A percentile compares a stretch with the other conserved stretches of the same genome.
These are phyloP conservation scores for Aspergillus ruber DNA, from an alignment of 2,329 filamentous ascomycete species.

Conservation along the genomic window DNA sequence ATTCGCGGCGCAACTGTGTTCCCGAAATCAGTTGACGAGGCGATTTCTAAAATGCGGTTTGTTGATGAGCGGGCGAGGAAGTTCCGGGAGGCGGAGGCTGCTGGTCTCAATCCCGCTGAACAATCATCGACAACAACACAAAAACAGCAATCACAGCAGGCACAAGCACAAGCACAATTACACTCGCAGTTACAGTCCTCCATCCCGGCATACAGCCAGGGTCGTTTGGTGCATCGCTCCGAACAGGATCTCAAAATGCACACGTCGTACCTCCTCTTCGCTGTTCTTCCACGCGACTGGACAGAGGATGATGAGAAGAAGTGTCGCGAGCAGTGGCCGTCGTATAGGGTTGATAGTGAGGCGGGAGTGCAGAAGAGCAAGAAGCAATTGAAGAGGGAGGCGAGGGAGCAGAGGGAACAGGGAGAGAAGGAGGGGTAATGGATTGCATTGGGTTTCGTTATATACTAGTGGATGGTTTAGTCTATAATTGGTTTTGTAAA, in stretches of 20 bases:
- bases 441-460: not conserved
- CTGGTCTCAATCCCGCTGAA: conserved; percentile 4
- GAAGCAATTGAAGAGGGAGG: conserved; percentile 32
- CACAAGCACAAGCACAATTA: conserved; percentile 21
- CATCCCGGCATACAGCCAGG: conserved; percentile 62
- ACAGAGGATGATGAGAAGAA: conserved; percentile 69
- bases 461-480: not conserved
- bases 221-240: conserved; percentile 69
- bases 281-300: conserved; percentile 82
- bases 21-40: conserved; percentile 67
- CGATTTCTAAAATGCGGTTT: conserved; percentile 63
- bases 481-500: too few species aligned
- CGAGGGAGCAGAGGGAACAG: conserved; percentile 37
- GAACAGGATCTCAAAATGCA: conserved; percentile 91
- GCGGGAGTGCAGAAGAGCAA: conserved; percentile 27
- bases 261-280: conserved; percentile 95
- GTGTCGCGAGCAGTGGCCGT: conserved; percentile 59
- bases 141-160: conserved; percentile 19
- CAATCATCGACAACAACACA: conserved; percentile 7
- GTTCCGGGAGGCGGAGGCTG: conserved; percentile 47
- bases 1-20: conserved; percentile 61
- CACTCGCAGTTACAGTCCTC: not conserved
- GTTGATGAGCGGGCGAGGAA: conserved; percentile 64
- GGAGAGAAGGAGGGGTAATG: conserved; percentile 1
- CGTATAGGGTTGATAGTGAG: conserved; percentile 41